Evolutionary conservation across 1,284 basidiomycete species (phyloP), one percentile per base, ranked within the genome.

Genomic region (Ceratobasidium sp.): DNA sequence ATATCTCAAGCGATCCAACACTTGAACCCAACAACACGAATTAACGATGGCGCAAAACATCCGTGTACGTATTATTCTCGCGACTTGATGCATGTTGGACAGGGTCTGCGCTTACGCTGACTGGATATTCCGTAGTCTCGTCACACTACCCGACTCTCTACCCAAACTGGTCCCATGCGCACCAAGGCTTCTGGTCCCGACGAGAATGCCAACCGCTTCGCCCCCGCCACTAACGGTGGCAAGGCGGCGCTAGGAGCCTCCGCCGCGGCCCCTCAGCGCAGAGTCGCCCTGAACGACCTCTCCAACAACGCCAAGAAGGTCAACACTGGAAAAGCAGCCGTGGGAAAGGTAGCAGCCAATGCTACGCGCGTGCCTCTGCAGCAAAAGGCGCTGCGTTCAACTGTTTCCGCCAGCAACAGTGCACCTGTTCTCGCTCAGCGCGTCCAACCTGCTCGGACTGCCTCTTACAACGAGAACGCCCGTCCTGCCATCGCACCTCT

Each of bases 1-100:
- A 64, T 57, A 74, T 17, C 56, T n/a, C 70, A 52, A 64, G 69
- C 26, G 46, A 46, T 33, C 56, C 38, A 44, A 57, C 42, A 56
- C 69, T 64, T 62, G 42, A 40, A 74, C 26, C 54, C 46, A 26
- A 62, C 70, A 74, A 62, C 70, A 74, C 70, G 59, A 74, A 46
- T 38, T 74, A 23, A 74, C 70, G 70, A 74, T 74, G 70, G 57
- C 70, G 52, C 70, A 74, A 26, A 74, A 74, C n/a, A 59, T 74
- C 33, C 70, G 70, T 12, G 70, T 74, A 52, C 23, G 70, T 64
- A 26, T 33, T 15, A 10, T n/a, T 9, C 20, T 64, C 40, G 62
- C n/a, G 23, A 46, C 26, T 50, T 57, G 69, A 64, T 48, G n/a
- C 52, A 64, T 48, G 44, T 64, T 64, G 57, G 70, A 62, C 46